Percentiles rank a stretch among this genome's conserved stretches.
Evolutionary conservation across 139 green algal genomes (phyloP).

Genomic region (Monoraphidium neglectum): DNA sequence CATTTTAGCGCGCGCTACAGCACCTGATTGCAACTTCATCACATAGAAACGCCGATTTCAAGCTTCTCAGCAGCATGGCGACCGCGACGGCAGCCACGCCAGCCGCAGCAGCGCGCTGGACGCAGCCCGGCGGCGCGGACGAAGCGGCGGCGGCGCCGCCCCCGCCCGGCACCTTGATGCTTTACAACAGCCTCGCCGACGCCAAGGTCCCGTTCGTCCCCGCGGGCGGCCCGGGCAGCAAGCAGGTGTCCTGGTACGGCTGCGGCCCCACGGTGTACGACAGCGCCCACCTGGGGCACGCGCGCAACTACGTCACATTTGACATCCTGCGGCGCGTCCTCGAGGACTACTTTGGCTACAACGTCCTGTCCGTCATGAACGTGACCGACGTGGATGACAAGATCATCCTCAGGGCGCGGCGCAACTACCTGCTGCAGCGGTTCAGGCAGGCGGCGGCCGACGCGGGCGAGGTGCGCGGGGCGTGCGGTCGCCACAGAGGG

Average conservation of each 20-base stretch:
- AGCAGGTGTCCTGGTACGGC: conserved; percentile 89
- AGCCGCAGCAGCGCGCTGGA: neutral
- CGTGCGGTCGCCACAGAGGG: no score
- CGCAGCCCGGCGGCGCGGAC: no score
- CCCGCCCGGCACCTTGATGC: conserved; percentile 35
- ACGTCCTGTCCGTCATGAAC: conserved; percentile 95
- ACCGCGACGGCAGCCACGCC: neutral
- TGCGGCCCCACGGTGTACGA: conserved; percentile 99
- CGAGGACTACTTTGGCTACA: conserved; percentile 97
- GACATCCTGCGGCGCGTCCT: conserved; percentile 96
- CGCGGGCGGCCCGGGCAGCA: conserved; percentile 54
- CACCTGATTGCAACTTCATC: no score
- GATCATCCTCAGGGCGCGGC: conserved; percentile 93
- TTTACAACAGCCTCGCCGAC: conserved; percentile 89
- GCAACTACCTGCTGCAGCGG: conserved; percentile 83
- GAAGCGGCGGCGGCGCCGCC: no score
- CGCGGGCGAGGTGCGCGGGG: neutral
- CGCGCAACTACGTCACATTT: conserved; percentile 97
- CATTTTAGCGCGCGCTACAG: no score
- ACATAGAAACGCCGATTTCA: no score
- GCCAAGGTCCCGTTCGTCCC: conserved; percentile 89
- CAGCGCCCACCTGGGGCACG: conserved; percentile 92
- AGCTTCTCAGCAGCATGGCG: no score
- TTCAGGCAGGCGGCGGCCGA: conserved; percentile 52
- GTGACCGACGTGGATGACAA: conserved; percentile 99